Evolutionary conservation across 345 rosid species (phyloP), one percentile per base, ranked within the genome.

Genomic region (Moricandia moricandioides): DNA sequence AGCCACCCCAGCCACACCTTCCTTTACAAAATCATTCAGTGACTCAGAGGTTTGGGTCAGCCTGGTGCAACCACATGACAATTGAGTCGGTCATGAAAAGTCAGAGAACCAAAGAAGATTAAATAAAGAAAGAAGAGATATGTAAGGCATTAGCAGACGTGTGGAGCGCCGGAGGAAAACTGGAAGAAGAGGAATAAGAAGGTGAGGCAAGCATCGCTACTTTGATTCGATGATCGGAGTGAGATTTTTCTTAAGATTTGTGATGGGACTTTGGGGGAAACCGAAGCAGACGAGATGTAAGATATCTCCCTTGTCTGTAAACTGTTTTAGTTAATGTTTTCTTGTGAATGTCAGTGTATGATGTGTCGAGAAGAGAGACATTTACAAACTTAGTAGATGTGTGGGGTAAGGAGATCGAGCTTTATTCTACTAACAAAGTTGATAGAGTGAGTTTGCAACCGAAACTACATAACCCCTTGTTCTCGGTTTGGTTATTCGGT

Each of bases 361-460:
- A 94, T 76, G 97, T 91, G 82, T 91, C 97, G 17, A 74, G 88
- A 70, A 88, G 97, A 80, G 97, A 91, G 75, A 87, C 95, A 35
- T 94, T 94, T 75, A 86, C 91, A 24, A 91, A 90, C 83, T 81
- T 94, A 73, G 86, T 89, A 27, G 91, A 94, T 70, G 91, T 91
- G 51, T 94, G 98, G 98, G 85, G 92, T 68, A 94, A 94, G 80
- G 98, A 94, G 84, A 86, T 90, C 69, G 96, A 88, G 67, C 92
- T 94, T 47, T 87, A 86, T 63, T 87, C 89, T 13, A 88, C 95
- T 12, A 90, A 94, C 80, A 90, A 94, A 88, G 95, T 94, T 45
- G 98, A 94, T 62, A 83, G 76, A 78, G 98, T 91, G 82, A 81
- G 89, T 75, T 75, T 67, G 4, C 69, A n/a, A n/a, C n/a, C n/a